Conservation (phyloP, 495 filamentous ascomycete species). For the Parachaetomium inaequale region DNA sequence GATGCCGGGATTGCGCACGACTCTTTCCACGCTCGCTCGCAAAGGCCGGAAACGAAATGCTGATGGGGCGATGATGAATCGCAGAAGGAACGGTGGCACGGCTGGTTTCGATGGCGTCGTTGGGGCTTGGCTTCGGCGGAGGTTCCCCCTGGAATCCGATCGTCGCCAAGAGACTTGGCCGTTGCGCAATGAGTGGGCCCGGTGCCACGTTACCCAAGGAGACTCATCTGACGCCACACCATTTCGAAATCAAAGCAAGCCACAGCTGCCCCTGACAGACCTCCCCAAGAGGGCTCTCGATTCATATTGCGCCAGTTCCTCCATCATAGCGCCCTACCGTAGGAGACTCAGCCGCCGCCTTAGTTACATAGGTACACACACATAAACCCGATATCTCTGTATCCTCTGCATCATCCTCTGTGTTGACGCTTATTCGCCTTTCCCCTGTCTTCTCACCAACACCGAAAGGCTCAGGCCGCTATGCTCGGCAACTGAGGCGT, state of each 20-base stretch:
- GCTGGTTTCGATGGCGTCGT: background rate
- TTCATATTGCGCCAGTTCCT: constrained; percentile 9
- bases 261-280: background rate
- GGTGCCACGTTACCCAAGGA: background rate
- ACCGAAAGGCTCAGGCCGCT: background rate
- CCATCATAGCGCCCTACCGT: constrained; percentile 8
- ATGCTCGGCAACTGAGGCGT: constrained; percentile 8
- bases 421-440: background rate
- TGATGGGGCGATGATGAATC: background rate
- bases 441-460: background rate
- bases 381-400: background rate
- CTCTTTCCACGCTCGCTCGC: no score
- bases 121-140: background rate
- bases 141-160: background rate
- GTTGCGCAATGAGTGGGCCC: background rate
- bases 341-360: background rate
- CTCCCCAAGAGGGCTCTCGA: background rate
- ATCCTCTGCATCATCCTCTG: background rate
- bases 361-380: constrained; percentile 13
- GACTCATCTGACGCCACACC: background rate
- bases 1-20: no score
- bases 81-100: background rate
- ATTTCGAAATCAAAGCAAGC: background rate
- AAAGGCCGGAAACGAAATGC: no score
- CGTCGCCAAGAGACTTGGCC: background rate